Percentiles rank a stretch among this genome's conserved stretches.
These are phyloP conservation scores for Quercus ilex DNA, from an alignment of 306 rosid species.

Conservation along the genomic window DNA sequence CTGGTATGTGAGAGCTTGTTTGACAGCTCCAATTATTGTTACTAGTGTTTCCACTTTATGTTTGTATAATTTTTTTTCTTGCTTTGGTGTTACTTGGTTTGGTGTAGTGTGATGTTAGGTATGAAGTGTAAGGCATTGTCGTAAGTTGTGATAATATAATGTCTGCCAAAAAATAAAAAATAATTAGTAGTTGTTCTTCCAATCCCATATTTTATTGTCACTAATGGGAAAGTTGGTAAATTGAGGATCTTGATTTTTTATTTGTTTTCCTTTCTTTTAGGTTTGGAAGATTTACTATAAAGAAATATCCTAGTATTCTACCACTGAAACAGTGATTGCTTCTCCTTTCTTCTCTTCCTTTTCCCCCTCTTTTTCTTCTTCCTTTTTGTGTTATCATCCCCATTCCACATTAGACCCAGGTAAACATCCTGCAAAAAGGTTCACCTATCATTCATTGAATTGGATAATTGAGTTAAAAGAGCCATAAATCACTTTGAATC, in stretches of 20 bases:
- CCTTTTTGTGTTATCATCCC: neutral
- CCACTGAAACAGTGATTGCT: neutral
- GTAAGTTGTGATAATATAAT: conserved; percentile 16
- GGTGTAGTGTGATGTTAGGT: conserved; percentile 18
- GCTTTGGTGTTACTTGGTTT: neutral
- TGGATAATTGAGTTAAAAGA: neutral
- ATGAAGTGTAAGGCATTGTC: conserved; percentile 5
- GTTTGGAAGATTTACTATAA: neutral
- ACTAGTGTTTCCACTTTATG: conserved; percentile 29
- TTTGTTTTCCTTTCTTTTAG: neutral
- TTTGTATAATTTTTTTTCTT: conserved; percentile 1
- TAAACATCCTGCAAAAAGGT: neutral
- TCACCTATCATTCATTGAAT: neutral
- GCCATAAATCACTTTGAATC: neutral
- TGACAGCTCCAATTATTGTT: conserved; percentile 25
- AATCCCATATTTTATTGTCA: neutral
- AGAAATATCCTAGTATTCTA: neutral
- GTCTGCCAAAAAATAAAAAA: neutral
- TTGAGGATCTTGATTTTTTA: too few relatives aligned
- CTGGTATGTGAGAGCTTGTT: conserved; percentile 17
- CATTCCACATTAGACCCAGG: neutral
- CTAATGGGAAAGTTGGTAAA: neutral
- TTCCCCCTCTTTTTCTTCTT: neutral
- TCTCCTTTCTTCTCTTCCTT: neutral
- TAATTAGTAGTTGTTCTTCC: neutral